A percentile compares a stretch with the other conserved stretches of the same genome.
Conservation (phyloP, 1,139 yeast genomes). For the Scheffersomyces segobiensis region DNA sequence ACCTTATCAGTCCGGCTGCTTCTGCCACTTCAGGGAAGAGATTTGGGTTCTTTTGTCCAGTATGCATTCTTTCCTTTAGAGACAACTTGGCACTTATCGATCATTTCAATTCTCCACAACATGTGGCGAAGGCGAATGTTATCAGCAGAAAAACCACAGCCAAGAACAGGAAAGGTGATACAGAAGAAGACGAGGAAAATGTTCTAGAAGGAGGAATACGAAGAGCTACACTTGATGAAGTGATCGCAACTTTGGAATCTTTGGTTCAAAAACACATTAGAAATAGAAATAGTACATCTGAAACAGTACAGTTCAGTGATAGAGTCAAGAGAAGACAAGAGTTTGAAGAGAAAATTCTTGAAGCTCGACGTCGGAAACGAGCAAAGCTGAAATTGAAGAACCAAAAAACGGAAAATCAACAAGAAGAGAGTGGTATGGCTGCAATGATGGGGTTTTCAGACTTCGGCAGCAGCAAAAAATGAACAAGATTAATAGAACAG, state of each 20-base stretch:
- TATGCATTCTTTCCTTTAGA: constrained; percentile 75
- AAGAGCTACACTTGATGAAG: constrained; percentile 33
- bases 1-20: constrained; percentile 30
- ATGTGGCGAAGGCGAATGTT: constrained; percentile 31
- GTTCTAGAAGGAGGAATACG: constrained; percentile 33
- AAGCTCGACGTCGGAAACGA: constrained; percentile 22
- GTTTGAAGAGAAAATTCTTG: constrained; percentile 40
- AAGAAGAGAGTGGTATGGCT: constrained; percentile 30
- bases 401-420: constrained; percentile 7
- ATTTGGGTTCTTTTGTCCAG: constrained; percentile 81
- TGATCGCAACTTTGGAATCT: constrained; percentile 31
- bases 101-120: constrained; percentile 76
- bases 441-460: constrained; percentile 61
- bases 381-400: constrained; percentile 13
- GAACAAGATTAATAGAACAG: background rate
- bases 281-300: constrained; percentile 1
- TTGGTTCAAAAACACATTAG: constrained; percentile 28
- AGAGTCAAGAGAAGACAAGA: constrained; percentile 43
- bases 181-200: constrained; percentile 31
- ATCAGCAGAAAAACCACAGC: constrained; percentile 9
- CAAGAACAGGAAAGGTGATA: constrained; percentile 31
- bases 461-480: constrained; percentile 38
- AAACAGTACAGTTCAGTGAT: constrained; percentile 29
- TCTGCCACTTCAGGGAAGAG: constrained; percentile 46
- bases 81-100: constrained; percentile 81